Conservation (phyloP, 2,329 filamentous ascomycete species). For the Fusarium metavorans region DNA sequence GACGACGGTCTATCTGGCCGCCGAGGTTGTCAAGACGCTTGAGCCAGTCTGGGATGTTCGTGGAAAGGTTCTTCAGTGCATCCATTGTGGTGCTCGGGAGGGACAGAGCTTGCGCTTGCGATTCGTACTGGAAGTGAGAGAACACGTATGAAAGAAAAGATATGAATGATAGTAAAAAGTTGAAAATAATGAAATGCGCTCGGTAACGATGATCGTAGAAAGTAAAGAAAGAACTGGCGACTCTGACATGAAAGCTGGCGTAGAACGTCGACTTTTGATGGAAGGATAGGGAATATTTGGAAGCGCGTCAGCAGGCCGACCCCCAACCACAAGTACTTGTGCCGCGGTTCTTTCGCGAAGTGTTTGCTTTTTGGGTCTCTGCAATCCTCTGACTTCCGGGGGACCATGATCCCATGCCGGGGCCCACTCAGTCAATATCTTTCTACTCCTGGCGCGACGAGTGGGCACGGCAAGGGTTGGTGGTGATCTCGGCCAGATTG, state of each 20-base stretch:
- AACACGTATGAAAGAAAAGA: too few species aligned
- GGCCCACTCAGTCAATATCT: neutral
- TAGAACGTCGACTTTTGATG: too few species aligned
- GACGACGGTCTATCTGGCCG: constrained; percentile 70
- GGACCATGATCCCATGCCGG: neutral
- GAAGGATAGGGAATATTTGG: neutral
- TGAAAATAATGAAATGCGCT: too few species aligned
- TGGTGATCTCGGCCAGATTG: neutral
- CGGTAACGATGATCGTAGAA: too few species aligned
- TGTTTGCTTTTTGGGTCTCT: neutral
- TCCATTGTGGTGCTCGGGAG: constrained; percentile 54
- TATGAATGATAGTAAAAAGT: too few species aligned
- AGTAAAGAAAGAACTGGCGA: too few species aligned
- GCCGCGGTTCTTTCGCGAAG: neutral
- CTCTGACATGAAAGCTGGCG: too few species aligned
- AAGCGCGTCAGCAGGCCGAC: neutral
- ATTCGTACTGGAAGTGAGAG: too few species aligned
- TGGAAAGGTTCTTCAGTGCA: constrained; percentile 65
- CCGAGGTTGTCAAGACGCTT: constrained; percentile 70
- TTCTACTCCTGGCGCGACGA: neutral
- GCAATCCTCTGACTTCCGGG: neutral
- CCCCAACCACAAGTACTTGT: neutral
- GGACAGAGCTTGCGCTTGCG: too few species aligned
- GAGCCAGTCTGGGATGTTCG: constrained; percentile 71
- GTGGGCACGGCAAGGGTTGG: neutral